phyloP scores from a whole-genome alignment of 768 basidiomycete genomes.

The Termitomyces sp. region DNA sequence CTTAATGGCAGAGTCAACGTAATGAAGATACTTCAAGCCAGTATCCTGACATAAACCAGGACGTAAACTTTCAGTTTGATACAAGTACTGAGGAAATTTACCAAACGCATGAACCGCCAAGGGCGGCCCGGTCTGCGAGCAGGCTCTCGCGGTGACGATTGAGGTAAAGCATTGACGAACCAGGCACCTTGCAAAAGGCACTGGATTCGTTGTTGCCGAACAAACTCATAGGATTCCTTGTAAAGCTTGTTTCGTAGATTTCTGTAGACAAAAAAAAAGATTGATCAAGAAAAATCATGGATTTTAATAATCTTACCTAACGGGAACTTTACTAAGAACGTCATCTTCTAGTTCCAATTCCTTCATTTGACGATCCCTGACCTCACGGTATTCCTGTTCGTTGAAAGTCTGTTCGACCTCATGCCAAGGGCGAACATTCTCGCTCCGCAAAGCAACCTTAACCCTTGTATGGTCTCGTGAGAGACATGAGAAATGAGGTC shows the following conservation, averaged over 20 bases:
- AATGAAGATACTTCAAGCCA: slow-evolving; percentile 76
- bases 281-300: background rate
- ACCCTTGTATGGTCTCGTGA: slow-evolving; percentile 41
- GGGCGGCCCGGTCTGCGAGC: slow-evolving; percentile 54
- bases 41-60: slow-evolving; percentile 49
- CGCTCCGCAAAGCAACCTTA: slow-evolving; percentile 68
- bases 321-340: slow-evolving; percentile 75
- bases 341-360: slow-evolving; percentile 88
- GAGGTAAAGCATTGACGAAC: slow-evolving; percentile 78
- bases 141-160: slow-evolving; percentile 43
- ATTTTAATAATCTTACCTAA: slow-evolving; percentile 50
- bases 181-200: slow-evolving; percentile 87
- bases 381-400: slow-evolving; percentile 78
- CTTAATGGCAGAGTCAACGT: slow-evolving; percentile 75
- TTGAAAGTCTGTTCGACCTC: slow-evolving; percentile 78
- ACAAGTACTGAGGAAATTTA: slow-evolving; percentile 23
- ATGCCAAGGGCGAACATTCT: slow-evolving; percentile 75
- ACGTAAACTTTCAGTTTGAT: background rate
- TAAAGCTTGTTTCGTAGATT: slow-evolving; percentile 81
- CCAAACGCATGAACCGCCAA: slow-evolving; percentile 87
- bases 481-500: slow-evolving; percentile 2
- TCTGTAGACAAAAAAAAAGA: slow-evolving; percentile 28
- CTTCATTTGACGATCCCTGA: slow-evolving; percentile 85
- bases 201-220: slow-evolving; percentile 82
- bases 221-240: slow-evolving; percentile 88